Evolutionary conservation across 495 filamentous ascomycete species (phyloP).

Genomic region (Xylaria nigripes): DNA sequence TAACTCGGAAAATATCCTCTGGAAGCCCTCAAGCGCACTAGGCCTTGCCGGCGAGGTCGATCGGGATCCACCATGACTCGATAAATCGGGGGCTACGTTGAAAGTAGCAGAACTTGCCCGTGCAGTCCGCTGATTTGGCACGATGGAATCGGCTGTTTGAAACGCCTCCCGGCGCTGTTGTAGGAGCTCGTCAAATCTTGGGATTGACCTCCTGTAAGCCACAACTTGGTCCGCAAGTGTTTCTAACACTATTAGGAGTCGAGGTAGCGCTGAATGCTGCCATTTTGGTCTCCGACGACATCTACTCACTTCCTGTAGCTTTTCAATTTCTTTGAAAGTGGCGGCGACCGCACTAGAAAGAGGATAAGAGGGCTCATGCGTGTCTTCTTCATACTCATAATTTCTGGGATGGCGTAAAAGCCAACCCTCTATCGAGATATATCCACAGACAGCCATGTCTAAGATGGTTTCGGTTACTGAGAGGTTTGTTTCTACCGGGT

Average conservation of each 20-base stretch:
- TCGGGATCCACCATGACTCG: slow-evolving; percentile 28
- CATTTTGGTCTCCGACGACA: slow-evolving; percentile 46
- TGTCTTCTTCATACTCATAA: slow-evolving; percentile 46
- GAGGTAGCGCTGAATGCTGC: slow-evolving; percentile 37
- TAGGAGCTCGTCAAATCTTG: slow-evolving; percentile 68
- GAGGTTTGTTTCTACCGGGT: slow-evolving; percentile 84
- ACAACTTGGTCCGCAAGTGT: slow-evolving; percentile 56
- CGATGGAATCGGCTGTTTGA: slow-evolving; percentile 43
- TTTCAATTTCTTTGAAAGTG: slow-evolving; percentile 31
- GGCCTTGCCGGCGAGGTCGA: slow-evolving; percentile 36
- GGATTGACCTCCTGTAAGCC: slow-evolving; percentile 57
- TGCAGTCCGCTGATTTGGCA: slow-evolving; percentile 19
- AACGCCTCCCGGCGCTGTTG: slow-evolving; percentile 63
- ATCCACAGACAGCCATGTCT: slow-evolving; percentile 73
- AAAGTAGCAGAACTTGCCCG: slow-evolving; percentile 16
- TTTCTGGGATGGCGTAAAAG: slow-evolving; percentile 64
- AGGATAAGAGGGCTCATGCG: slow-evolving; percentile 23
- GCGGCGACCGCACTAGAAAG: slow-evolving; percentile 28
- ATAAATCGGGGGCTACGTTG: slow-evolving; percentile 23
- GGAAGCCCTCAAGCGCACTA: slow-evolving; percentile 46
- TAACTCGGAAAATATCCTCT: slow-evolving; percentile 48
- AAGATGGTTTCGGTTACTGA: slow-evolving; percentile 74
- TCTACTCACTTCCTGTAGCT: slow-evolving; percentile 36
- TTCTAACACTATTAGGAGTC: slow-evolving; percentile 43
- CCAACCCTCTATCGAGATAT: slow-evolving; percentile 80